A percentile compares a stretch with the other conserved stretches of the same genome.
These are phyloP conservation scores for Coemansia sp. DNA, from an alignment of 192 early-diverging fungal genomes.

Conservation along the genomic window DNA sequence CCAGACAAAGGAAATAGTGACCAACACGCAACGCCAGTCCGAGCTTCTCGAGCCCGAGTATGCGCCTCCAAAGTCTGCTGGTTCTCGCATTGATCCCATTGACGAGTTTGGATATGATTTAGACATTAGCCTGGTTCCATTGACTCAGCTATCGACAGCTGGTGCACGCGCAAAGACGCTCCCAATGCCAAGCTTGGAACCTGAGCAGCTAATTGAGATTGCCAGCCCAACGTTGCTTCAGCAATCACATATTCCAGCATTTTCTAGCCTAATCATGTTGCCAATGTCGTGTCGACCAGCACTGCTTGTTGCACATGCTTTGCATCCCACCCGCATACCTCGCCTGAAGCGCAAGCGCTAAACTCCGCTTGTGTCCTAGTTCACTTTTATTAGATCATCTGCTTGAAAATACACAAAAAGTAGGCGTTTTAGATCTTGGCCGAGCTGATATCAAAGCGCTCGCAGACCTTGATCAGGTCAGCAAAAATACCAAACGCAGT, in stretches of 20 bases:
- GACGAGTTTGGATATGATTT: conserved; percentile 41
- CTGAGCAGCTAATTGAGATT: conserved; percentile 10
- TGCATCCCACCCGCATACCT: conserved; percentile 46
- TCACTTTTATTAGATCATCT: no score
- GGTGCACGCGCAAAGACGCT: conserved; percentile 15
- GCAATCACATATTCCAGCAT: no score
- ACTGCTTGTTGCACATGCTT: conserved; percentile 23
- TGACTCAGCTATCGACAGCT: conserved; percentile 25
- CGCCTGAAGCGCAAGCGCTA: conserved; percentile 51
- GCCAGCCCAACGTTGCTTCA: no score
- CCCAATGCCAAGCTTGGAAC: conserved; percentile 18
- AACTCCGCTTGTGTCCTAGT: background rate
- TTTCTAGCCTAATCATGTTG: background rate
- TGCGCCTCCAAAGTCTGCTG: conserved; percentile 16
- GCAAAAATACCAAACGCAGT: conserved; percentile 98
- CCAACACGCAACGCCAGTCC: background rate
- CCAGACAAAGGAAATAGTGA: background rate
- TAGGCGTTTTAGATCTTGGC: background rate
- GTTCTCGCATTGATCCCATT: conserved; percentile 13
- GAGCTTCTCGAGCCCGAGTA: conserved; percentile 44
- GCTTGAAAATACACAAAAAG: no score
- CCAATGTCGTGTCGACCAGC: conserved; percentile 15
- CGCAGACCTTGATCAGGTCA: conserved; percentile 86
- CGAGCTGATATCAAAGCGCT: conserved; percentile 51
- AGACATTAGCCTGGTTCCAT: conserved; percentile 30